A percentile compares a stretch with the other conserved stretches of the same genome.
Conservation (phyloP, 1,139 yeast genomes). For the Chernovozyma aurita region DNA sequence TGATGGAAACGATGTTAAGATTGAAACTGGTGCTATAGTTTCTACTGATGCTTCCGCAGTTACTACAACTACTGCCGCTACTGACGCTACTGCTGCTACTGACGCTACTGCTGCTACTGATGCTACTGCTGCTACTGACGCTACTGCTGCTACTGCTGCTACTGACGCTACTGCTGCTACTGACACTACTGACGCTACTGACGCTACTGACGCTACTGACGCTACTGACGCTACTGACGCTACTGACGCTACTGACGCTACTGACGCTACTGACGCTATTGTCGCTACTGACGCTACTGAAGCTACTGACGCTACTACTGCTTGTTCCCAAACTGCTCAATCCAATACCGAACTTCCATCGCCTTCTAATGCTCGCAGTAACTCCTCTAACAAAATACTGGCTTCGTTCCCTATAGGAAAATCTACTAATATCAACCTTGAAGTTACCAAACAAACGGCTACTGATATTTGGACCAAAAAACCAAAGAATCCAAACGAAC, state of each 20-base stretch:
- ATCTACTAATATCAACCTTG: neutral
- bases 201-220: conserved; percentile 4
- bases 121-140: neutral
- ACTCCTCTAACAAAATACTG: neutral
- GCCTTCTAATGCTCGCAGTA: neutral
- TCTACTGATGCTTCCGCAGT: neutral
- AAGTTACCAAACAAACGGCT: conserved; percentile 34
- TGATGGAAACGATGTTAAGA: neutral
- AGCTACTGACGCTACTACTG: conserved; percentile 10
- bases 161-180: neutral
- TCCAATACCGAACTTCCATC: too few relatives aligned
- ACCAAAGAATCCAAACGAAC: conserved; percentile 33
- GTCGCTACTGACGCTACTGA: conserved; percentile 6
- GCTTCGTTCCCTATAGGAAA: neutral
- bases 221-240: conserved; percentile 6
- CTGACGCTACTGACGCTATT: conserved; percentile 1
- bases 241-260: conserved; percentile 8
- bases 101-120: neutral
- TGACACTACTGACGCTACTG: neutral
- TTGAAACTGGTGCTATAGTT: neutral
- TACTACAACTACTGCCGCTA: neutral
- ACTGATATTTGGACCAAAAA: conserved; percentile 67
- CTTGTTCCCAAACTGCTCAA: too few relatives aligned
- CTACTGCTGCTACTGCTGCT: neutral
- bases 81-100: neutral